Conservation (phyloP, 805 yeast genomes). For the Candida endomychidarum region DNA sequence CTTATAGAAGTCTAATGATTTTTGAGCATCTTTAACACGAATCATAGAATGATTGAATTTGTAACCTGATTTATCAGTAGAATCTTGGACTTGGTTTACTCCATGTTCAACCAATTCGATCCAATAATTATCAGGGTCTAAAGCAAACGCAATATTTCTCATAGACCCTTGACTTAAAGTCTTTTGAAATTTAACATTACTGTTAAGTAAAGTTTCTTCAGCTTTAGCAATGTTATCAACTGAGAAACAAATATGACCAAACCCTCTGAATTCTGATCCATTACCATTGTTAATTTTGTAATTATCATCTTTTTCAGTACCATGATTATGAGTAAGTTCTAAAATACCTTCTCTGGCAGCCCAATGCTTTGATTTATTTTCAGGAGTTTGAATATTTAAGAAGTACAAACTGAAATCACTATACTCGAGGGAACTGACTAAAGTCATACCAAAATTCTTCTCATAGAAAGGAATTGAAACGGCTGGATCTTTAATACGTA, state of each 20-base stretch:
- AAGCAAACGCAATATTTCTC: conserved; percentile 87
- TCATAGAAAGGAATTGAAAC: conserved; percentile 71
- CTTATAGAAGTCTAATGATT: conserved; percentile 74
- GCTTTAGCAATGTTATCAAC: conserved; percentile 73
- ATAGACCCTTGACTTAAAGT: conserved; percentile 87
- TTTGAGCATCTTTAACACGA: conserved; percentile 80
- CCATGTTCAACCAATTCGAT: conserved; percentile 76
- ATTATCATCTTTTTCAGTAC: conserved; percentile 56
- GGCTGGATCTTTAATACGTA: conserved; percentile 81
- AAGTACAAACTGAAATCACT: conserved; percentile 66
- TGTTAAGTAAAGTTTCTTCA: conserved; percentile 56
- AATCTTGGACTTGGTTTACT: conserved; percentile 38
- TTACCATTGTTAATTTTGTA: conserved; percentile 79
- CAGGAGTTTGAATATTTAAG: conserved; percentile 55
- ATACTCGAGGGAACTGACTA: conserved; percentile 54
- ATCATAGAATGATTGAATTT: conserved; percentile 89
- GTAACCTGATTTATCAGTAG: conserved; percentile 41
- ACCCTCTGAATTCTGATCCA: conserved; percentile 80
- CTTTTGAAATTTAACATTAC: conserved; percentile 78
- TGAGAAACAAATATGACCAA: conserved; percentile 89
- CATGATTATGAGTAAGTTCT: conserved; percentile 81
- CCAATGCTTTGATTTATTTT: conserved; percentile 38
- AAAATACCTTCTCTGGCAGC: conserved; percentile 64
- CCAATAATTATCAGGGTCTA: conserved; percentile 98
- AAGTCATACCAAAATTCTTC: conserved; percentile 70